Evolutionary conservation across 2,329 filamentous ascomycete genomes (phyloP).

Genomic region (Cladosporium sp.): DNA sequence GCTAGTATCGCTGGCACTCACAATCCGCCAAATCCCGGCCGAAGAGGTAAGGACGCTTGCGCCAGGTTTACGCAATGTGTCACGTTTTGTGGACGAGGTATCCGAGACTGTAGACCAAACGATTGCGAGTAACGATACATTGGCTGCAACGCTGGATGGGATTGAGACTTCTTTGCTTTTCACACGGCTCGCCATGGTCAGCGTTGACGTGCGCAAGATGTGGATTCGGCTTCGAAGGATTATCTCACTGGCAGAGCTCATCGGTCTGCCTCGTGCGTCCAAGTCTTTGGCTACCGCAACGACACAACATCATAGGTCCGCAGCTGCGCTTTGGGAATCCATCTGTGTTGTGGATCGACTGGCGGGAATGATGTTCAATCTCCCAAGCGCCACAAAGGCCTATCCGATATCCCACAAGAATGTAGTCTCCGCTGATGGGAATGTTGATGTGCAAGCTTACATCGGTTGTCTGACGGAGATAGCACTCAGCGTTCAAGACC

Average conservation of each 20-base stretch:
- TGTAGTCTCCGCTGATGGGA: conserved; percentile 4
- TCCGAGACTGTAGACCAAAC: conserved; percentile 32
- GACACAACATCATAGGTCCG: conserved; percentile 18
- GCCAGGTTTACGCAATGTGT: conserved; percentile 15
- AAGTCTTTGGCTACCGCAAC: not conserved
- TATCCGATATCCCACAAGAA: conserved; percentile 14
- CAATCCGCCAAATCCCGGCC: conserved; percentile 28
- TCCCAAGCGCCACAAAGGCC: conserved; percentile 17
- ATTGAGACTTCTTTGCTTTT: conserved; percentile 38
- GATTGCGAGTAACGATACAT: conserved; percentile 35
- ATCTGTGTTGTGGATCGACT: conserved; percentile 38
- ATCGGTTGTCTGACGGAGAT: conserved; percentile 22
- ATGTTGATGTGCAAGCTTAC: conserved; percentile 19
- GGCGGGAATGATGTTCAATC: conserved; percentile 23
- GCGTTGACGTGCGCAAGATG: conserved; percentile 38
- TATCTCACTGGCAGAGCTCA: conserved; percentile 42
- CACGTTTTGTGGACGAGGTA: conserved; percentile 28
- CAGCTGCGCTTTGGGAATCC: conserved; percentile 36
- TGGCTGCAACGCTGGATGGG: conserved; percentile 36
- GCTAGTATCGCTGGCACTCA: conserved; percentile 34
- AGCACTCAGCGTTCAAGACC: conserved; percentile 17
- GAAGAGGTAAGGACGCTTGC: not conserved
- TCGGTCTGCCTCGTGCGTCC: conserved; percentile 29
- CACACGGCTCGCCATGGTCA: conserved; percentile 38
- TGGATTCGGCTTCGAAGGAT: conserved; percentile 42